Percentiles rank a stretch among this genome's conserved stretches.
phyloP scores from a whole-genome alignment of 2,329 filamentous ascomycete genomes.

The Rosellinia necatrix region DNA sequence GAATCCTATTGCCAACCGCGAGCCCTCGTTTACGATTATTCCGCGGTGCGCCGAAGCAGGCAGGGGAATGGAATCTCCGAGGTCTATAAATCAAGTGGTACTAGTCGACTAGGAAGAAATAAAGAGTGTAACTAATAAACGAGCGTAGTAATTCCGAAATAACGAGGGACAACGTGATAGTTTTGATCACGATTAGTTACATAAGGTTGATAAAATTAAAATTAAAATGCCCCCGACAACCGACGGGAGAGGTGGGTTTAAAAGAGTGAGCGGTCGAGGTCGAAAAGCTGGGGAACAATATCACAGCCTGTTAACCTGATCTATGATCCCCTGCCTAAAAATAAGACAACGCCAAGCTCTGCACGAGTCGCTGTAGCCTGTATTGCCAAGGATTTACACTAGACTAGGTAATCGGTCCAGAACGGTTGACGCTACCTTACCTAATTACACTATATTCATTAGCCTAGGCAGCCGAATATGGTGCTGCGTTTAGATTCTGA shows the following conservation, averaged over 20 bases:
- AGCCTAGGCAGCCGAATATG: not conserved
- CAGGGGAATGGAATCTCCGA: not conserved
- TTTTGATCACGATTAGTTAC: conserved; percentile 14
- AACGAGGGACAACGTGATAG: conserved; percentile 31
- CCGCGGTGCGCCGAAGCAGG: not conserved
- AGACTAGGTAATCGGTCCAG: no score
- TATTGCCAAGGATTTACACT: not conserved
- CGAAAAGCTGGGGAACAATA: no score
- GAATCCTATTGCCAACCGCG: not conserved
- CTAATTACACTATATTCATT: not conserved
- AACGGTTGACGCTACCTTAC: not conserved
- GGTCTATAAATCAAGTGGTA: not conserved
- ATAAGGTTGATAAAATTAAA: conserved; percentile 2
- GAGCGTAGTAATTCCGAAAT: conserved; percentile 16
- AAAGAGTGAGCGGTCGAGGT: not conserved
- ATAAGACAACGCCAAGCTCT: conserved; percentile 16
- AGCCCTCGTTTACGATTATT: not conserved
- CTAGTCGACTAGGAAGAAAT: not conserved
- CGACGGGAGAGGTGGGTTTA: conserved; percentile 12
- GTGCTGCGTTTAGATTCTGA: no score
- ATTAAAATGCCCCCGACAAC: conserved; percentile 14
- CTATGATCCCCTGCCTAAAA: conserved; percentile 13
- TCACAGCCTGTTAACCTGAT: not conserved
- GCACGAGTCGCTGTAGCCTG: not conserved
- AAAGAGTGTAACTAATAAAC: conserved; percentile 19